Conservation (phyloP, 2,329 filamentous ascomycete genomes). For the Talaromyces pinophilus region DNA sequence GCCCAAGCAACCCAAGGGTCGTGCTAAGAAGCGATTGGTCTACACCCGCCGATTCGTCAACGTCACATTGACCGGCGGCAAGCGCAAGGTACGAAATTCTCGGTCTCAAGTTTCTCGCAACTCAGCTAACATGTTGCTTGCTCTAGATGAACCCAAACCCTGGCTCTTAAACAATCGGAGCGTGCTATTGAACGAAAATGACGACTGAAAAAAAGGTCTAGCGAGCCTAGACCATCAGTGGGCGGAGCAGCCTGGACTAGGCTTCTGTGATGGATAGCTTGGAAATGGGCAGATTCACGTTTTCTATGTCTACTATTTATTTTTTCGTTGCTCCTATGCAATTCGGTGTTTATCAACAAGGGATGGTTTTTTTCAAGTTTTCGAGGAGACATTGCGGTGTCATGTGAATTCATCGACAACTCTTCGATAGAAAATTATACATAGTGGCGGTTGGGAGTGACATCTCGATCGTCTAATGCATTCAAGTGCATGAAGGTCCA, state of each 20-base stretch:
- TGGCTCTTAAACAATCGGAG: constrained; percentile 22
- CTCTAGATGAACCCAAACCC: constrained; percentile 25
- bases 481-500: neutral
- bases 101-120: neutral
- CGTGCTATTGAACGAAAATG: constrained; percentile 10
- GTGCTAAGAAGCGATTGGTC: constrained; percentile 87
- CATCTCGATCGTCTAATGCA: neutral
- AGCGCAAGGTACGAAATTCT: constrained; percentile 73
- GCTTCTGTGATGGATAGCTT: constrained; percentile 8
- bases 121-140: neutral
- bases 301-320: constrained; percentile 17
- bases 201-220: constrained; percentile 11
- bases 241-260: constrained; percentile 8
- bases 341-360: constrained; percentile 17
- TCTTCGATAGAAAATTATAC: constrained; percentile 7
- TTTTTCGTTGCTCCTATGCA: constrained; percentile 13
- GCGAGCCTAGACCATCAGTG: constrained; percentile 6
- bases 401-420: constrained; percentile 1
- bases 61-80: constrained; percentile 87
- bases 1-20: constrained; percentile 89
- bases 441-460: neutral
- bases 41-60: constrained; percentile 96
- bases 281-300: constrained; percentile 15
- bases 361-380: constrained; percentile 12
- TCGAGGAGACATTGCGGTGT: neutral